Conservation (phyloP, 352 stramenopile genomes). For the Elongisporangium undulatum region DNA sequence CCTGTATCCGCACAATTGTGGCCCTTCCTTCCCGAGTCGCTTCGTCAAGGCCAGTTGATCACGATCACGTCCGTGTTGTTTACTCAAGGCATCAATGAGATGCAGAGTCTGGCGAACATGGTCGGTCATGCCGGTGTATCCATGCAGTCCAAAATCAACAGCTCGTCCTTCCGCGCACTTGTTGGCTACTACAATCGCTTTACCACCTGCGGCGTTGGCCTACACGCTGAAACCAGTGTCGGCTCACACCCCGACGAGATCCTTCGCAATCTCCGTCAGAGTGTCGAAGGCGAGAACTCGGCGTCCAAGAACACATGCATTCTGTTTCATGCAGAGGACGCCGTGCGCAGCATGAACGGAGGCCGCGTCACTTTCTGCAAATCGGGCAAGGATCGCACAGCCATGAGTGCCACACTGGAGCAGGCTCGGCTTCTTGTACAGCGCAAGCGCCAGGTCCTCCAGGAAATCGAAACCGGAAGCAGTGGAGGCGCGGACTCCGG, state of each 20-base stretch:
- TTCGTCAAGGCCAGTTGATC: conserved; percentile 58
- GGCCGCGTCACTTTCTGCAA: conserved; percentile 96
- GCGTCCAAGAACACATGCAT: conserved; percentile 87
- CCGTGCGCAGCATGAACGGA: conserved; percentile 89
- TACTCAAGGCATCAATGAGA: conserved; percentile 92
- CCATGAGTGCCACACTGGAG: conserved; percentile 96
- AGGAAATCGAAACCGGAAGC: conserved; percentile 59
- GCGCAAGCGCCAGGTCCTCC: conserved; percentile 63
- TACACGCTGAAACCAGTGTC: conserved; percentile 39
- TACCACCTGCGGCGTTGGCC: conserved; percentile 24
- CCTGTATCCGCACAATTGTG: conserved; percentile 41
- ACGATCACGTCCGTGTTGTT: conserved; percentile 76
- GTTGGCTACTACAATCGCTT: conserved; percentile 78
- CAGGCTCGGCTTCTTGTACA: conserved; percentile 88
- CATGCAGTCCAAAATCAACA: conserved; percentile 85
- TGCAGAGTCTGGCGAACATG: conserved; percentile 91
- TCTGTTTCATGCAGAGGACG: conserved; percentile 74
- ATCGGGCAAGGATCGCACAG: conserved; percentile 97
- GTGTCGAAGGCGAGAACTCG: conserved; percentile 69
- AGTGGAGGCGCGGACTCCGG: conserved; percentile 27
- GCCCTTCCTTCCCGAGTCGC: conserved; percentile 34
- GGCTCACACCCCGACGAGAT: conserved; percentile 66
- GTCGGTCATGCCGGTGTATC: conserved; percentile 75
- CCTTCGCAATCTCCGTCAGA: conserved; percentile 54
- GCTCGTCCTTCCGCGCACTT: conserved; percentile 59